Percentiles rank a stretch among this genome's conserved stretches.
These are phyloP conservation scores for Aspergillus quadrilineatus DNA, from an alignment of 2,329 filamentous ascomycete genomes.

Conservation along the genomic window DNA sequence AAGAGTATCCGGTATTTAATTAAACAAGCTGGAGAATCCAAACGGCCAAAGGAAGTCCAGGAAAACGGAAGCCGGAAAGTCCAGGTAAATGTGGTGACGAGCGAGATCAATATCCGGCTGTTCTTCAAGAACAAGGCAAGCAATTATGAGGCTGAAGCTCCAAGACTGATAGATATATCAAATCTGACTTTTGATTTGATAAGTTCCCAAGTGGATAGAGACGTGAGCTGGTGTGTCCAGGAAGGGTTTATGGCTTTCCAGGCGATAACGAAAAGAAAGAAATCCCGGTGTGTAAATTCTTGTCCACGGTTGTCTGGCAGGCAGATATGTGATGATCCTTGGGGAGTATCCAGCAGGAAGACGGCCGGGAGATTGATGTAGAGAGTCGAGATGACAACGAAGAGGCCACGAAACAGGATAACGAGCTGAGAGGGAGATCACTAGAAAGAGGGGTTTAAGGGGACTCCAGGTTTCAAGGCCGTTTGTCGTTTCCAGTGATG, in stretches of 20 bases:
- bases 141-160: slow-evolving; percentile 25
- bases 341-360: slow-evolving; percentile 14
- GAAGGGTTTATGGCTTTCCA: slow-evolving; percentile 16
- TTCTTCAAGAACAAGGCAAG: slow-evolving; percentile 25
- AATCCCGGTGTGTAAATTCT: slow-evolving; percentile 18
- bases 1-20: slow-evolving; percentile 25
- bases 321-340: slow-evolving; percentile 9
- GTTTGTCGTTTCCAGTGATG: slow-evolving; percentile 12
- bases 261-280: slow-evolving; percentile 20
- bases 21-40: slow-evolving; percentile 28
- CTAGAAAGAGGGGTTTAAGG: slow-evolving; percentile 13
- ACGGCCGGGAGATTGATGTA: slow-evolving; percentile 13
- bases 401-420: slow-evolving; percentile 9
- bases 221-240: slow-evolving; percentile 14
- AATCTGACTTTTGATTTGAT: slow-evolving; percentile 21
- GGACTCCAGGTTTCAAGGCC: slow-evolving; percentile 9
- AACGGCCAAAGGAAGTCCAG: slow-evolving; percentile 28
- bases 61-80: slow-evolving; percentile 20
- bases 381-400: slow-evolving; percentile 6
- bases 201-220: slow-evolving; percentile 17
- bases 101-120: slow-evolving; percentile 16
- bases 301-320: slow-evolving; percentile 17
- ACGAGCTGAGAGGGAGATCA: slow-evolving; percentile 25
- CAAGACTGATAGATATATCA: slow-evolving; percentile 24
- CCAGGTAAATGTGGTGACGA: slow-evolving; percentile 19